Base-by-base conservation (phyloP, 495 filamentous ascomycete species). In the Recurvomyces mirabilis region DNA sequence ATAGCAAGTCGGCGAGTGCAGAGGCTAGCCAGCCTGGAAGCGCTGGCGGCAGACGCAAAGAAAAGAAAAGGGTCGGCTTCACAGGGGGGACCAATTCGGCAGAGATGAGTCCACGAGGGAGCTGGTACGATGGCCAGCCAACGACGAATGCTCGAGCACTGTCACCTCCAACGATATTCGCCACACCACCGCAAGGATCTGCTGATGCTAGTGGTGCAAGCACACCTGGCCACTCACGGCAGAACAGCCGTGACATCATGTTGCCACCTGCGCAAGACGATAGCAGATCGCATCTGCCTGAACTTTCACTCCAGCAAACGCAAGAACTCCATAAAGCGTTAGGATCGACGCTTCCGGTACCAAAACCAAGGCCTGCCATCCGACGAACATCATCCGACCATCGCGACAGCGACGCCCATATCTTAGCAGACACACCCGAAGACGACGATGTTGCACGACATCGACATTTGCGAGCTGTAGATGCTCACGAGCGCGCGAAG, bases 51-150 rank as follows among this genome's bases (percentile, higher is more conserved):
- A 31, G 45, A 29, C 34, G 39, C 23, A 29, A 49, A 32, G 49
- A 56, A 36, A 56, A 56, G 49, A 56, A 56, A 36, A 41, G 38
- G 19, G 53, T 57, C 7, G 54, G 50, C 13, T 57, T 53, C 41
- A 51, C 44, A 2, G 29, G 37, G 4, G 39, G 26, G 29, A 29
- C 18, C 15, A 39, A 47, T 18, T 41, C 50, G 13, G 46, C 33
- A 14, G 46, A 41, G 13, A 34, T 19, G 11, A 43, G 34, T 5
- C 47, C 18, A 14, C 24, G 46, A 15, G 21, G 7, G 21, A 53
- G 46, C 29, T 54, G 42, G 40, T 30, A 22, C 31, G 43, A n/a
- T 4, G 43, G 17, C 3, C 37, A 24, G 2, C 24, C 37, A 5
- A 19, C 12, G 35, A 24, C 38, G 28, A 29, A 33, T 9, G 29